Base-by-base conservation (phyloP, 192 early-diverging fungal genomes). In the Jimgerdemannia flammicorona region DNA sequence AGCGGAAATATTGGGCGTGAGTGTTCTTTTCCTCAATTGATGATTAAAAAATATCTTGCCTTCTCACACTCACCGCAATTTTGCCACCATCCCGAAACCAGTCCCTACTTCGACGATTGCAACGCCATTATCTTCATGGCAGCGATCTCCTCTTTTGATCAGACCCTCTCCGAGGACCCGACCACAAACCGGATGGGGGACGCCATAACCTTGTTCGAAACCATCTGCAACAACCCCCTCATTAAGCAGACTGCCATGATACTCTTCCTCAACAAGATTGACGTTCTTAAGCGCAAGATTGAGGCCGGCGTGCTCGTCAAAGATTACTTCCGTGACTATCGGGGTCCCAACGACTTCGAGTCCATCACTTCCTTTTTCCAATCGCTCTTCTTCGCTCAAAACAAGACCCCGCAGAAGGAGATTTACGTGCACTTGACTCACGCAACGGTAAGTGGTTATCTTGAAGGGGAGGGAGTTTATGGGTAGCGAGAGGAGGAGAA, bases 81-180 rank as follows among this genome's bases (percentile, higher is more conserved):
- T 3, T 19, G 42, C 42, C 29, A 66, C 65, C 42, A 40, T 20
- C 10, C 65, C 8, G 19, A 71, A 9, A 79, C 72, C 74, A 83
- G 75, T 14, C 83, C 80, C 69, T 81, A 85, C 71, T 89, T 89
- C 72, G 87, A 89, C 44, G 81, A 83, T 66, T 86, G 87, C 14
- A 89, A 86, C 3, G 86, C 87, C 4, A 81, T 89, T 39, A 54
- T 90, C 44, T 90, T 90, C 72, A 73, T 90, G 66, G 88, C 86
- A 3, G 88, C 88, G 20, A 89, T 90, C 64, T 84, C 83, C 77
- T 85, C 85, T 43, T 90, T 87, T 66, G 88, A 90, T 65, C 88
- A 89, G 73, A 84, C 83, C 54, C 81, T 90, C 19, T 80, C 84
- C 11, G 88, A 90, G 78, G 88, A 80, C 44, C 77, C 73, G 67